These are phyloP conservation scores for Durotheca rogersii DNA, from an alignment of 495 filamentous ascomycete genomes.

Conservation along the genomic window DNA sequence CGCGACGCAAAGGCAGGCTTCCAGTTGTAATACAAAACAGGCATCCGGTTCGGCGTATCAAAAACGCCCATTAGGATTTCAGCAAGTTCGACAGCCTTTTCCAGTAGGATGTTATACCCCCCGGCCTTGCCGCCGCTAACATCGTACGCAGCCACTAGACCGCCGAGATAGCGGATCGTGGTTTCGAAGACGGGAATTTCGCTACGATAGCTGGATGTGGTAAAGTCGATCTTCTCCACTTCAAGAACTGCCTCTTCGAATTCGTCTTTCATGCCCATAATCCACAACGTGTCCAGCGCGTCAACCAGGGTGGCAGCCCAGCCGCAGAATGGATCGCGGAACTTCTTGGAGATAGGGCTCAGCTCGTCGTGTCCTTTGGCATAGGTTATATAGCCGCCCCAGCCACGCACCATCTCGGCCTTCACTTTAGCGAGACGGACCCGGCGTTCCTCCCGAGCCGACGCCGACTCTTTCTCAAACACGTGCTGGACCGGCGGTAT, in stretches of 20 bases:
- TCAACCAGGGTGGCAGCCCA: conserved; percentile 97
- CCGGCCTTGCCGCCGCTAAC: conserved; percentile 59
- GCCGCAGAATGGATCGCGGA: conserved; percentile 78
- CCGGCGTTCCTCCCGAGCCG: conserved; percentile 61
- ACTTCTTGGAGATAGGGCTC: conserved; percentile 62
- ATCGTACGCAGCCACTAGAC: conserved; percentile 81
- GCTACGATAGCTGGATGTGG: conserved; percentile 58
- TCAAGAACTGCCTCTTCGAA: conserved; percentile 82
- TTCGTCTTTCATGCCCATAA: conserved; percentile 87
- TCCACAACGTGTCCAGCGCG: conserved; percentile 91
- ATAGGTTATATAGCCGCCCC: conserved; percentile 78
- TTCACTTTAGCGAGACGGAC: conserved; percentile 68
- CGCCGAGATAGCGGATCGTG: conserved; percentile 83
- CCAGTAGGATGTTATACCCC: conserved; percentile 64
- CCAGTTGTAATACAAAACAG: conserved; percentile 83
- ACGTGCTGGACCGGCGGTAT: conserved; percentile 76
- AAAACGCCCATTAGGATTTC: conserved; percentile 90
- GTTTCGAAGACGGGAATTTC: conserved; percentile 85
- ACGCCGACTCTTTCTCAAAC: conserved; percentile 63
- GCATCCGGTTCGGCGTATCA: conserved; percentile 97
- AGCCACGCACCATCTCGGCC: conserved; percentile 72
- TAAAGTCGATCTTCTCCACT: conserved; percentile 86
- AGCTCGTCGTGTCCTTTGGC: conserved; percentile 89
- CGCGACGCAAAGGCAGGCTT: conserved; percentile 64
- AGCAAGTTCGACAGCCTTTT: conserved; percentile 85